Evolutionary conservation across 2,329 filamentous ascomycete species (phyloP).

Genomic region (Ceratocystis smalleyi): DNA sequence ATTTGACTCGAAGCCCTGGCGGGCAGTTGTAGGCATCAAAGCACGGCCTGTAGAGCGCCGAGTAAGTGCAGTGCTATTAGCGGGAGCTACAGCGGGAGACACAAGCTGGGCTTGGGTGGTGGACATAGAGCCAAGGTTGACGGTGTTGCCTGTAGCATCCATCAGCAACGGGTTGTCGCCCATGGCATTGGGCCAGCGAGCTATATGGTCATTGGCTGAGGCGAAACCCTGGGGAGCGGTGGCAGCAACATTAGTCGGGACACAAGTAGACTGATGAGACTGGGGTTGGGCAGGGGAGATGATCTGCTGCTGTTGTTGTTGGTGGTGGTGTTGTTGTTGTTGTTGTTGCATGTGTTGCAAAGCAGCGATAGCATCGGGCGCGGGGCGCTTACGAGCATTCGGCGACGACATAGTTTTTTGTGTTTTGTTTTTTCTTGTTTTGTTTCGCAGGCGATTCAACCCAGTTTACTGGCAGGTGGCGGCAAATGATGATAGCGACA

Average conservation of each 20-base stretch:
- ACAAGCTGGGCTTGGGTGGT: conserved; percentile 9
- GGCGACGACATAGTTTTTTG: conserved; percentile 13
- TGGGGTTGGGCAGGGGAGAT: not conserved
- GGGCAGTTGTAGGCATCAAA: conserved; percentile 31
- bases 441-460: not conserved
- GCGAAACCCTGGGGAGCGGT: not conserved
- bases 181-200: conserved; percentile 7
- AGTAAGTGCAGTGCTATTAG: conserved; percentile 36
- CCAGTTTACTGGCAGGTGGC: not conserved
- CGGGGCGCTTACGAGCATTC: conserved; percentile 16
- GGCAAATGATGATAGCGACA: not conserved
- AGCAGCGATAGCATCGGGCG: conserved; percentile 7
- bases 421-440: not conserved
- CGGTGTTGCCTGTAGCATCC: conserved; percentile 8
- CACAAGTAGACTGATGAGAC: not conserved
- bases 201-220: conserved; percentile 8
- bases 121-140: conserved; percentile 9
- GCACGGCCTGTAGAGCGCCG: conserved; percentile 36
- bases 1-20: conserved; percentile 26
- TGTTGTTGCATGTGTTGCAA: conserved; percentile 13
- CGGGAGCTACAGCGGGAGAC: conserved; percentile 18
- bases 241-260: not conserved
- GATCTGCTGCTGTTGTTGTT: conserved; percentile 20
- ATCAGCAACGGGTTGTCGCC: conserved; percentile 6
- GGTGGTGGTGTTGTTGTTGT: conserved; percentile 19